Evolutionary conservation across 768 basidiomycete genomes (phyloP), one percentile per base, ranked within the genome.

Genomic region (Leccinum subgranulosum): DNA sequence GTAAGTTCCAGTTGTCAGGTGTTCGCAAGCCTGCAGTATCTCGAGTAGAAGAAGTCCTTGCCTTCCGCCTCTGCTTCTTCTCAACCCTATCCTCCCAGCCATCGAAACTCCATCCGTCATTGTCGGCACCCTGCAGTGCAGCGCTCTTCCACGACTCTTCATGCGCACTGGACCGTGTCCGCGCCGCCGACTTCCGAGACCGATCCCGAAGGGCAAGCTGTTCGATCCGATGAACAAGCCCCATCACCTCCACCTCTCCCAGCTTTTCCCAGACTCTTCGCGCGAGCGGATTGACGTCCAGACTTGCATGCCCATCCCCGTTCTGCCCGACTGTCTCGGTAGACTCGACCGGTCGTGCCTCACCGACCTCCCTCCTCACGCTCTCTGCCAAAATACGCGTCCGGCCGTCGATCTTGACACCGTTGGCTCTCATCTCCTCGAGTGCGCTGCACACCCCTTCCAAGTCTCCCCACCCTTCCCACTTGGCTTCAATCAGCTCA

Each of bases 401-500:
- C 41, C 73, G 76, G 15, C 66, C 67, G 64, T 94, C 86, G 43
- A 82, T 73, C 34, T 77, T 79, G 12, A 96, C 85, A 14, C 89
- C 90, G 63, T 94, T 92, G 39, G 84, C 77, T 23, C 75, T 72
- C 93, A 97, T 95, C 69, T 95, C 94, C 57, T 86, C 80, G 17
- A 96, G 72, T 6, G 87, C 84, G 19, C 82, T 80, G 53, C 82
- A 81, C 0, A 94, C 86, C 27, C 88, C 90, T 48, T 81, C 79
- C 34, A 94, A 74, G 74, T 96, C 92, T n/a, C 83, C 82, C 76
- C 95, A 92, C 55, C 80, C 84, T 8, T 76, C 73, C 95, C 95
- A 98, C 19, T 84, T 84, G n/a, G 90, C 92, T 65, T 83, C 78
- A 27, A 98, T 82, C 19, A 94, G 79, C 68, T 96, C 92, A 71